These are phyloP conservation scores for Xylaria polymorpha DNA, from an alignment of 2,329 filamentous ascomycete species.

Conservation along the genomic window DNA sequence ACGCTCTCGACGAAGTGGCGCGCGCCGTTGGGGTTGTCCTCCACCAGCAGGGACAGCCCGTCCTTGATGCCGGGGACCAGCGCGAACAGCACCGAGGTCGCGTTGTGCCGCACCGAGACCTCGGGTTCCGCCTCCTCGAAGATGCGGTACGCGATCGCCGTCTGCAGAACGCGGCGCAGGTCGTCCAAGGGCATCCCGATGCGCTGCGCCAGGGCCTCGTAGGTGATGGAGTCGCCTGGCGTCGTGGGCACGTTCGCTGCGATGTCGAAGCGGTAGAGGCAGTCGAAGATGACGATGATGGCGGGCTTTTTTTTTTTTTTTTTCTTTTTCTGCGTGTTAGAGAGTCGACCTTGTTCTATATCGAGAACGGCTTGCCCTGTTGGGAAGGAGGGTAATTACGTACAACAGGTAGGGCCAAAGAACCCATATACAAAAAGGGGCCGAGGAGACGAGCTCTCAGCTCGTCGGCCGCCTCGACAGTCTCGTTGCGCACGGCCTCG, in stretches of 20 bases:
- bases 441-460: slow-evolving; percentile 42
- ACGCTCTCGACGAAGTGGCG: slow-evolving; percentile 40
- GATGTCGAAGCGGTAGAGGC: slow-evolving; percentile 43
- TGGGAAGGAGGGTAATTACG: slow-evolving; percentile 4
- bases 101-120: slow-evolving; percentile 44
- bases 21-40: slow-evolving; percentile 40
- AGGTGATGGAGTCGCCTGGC: slow-evolving; percentile 32
- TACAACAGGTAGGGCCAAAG: slow-evolving; percentile 36
- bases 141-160: slow-evolving; percentile 44
- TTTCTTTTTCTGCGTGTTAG: neutral
- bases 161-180: slow-evolving; percentile 43
- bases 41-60: slow-evolving; percentile 38
- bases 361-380: neutral
- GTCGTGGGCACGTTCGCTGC: slow-evolving; percentile 40
- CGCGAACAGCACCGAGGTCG: slow-evolving; percentile 37
- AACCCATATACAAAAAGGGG: slow-evolving; percentile 40
- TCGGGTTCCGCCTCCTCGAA: slow-evolving; percentile 45
- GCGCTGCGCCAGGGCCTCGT: slow-evolving; percentile 22
- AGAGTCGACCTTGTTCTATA: neutral
- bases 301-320: slow-evolving; percentile 35
- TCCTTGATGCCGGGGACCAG: slow-evolving; percentile 36
- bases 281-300: slow-evolving; percentile 38
- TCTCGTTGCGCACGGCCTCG: slow-evolving; percentile 35
- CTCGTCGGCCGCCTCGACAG: slow-evolving; percentile 45
- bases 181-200: slow-evolving; percentile 42